Base-by-base conservation (phyloP, 805 yeast species). In the Ogataea siamensis region DNA sequence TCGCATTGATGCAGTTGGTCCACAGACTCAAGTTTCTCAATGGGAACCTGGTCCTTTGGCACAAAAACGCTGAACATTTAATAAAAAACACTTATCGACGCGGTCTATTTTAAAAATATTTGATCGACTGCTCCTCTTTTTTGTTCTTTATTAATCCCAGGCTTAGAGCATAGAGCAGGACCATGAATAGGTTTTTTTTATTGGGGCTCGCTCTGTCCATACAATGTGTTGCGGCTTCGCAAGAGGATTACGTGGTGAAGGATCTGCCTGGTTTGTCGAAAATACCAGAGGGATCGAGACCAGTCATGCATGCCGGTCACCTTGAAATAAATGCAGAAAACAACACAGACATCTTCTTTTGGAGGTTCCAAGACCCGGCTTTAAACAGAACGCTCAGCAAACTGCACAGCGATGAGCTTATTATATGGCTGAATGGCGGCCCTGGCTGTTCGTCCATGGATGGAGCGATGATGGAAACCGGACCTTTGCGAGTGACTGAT, bases 391-490 rank as follows among this genome's bases (percentile, higher is more conserved):
- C 45, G 5, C 18, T 16, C 15, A 5, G 22, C 5, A 21, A 21
- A 5, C n/a, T 37, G 10, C 44, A 40, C 27, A 22, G 23, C 18
- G 5, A 70, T 47, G 71, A 70, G 45, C 69, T 84, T 15, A 71
- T 83, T 7, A 71, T 93, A 38, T 93, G 99, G 98, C 70, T 93
- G 15, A 93, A 93, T 59, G 99, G 99, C 26, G 99, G 99, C 0
- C 99, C 99, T 0, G 99, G 99, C 0, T 93, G 99, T 60, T 88
- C 96, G 2, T 88, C 97, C 0, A 79, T 91, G 93, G 99, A 93
- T 62, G 99, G 99, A 11, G 96, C 95, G 0, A 58, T 93, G 47
- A 76, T 89, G 77, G 99, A 93, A 60, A 65, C 80, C 3, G 99
- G 99, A 0, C 98, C 99, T 0, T 74, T 87, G 29, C 69, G 96